Conservation (phyloP, 345 rosid genomes). For the Acer campestre region DNA sequence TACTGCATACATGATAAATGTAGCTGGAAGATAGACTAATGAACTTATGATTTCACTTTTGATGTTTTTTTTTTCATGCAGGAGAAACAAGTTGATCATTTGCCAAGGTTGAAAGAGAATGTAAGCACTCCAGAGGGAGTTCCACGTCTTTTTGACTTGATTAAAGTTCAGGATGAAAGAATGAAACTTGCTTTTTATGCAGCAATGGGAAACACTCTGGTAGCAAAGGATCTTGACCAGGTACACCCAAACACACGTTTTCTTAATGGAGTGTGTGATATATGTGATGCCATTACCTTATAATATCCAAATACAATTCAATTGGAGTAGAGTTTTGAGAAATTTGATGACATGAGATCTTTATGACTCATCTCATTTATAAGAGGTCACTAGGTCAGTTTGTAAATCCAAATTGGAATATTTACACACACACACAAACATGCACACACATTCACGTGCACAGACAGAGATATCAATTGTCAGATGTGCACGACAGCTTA, state of each 20-base stretch:
- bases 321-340: background rate
- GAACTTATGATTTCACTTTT: slow-evolving; percentile 12
- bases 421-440: background rate
- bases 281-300: background rate
- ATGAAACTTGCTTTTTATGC: slow-evolving; percentile 95
- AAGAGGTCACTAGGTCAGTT: background rate
- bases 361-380: too few species aligned
- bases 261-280: background rate
- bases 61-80: slow-evolving; percentile 36
- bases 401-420: background rate
- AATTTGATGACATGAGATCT: background rate
- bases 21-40: background rate
- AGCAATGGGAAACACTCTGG: slow-evolving; percentile 78
- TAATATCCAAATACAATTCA: background rate
- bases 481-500: background rate
- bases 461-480: background rate
- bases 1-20: background rate
- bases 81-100: slow-evolving; percentile 82
- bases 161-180: slow-evolving; percentile 84
- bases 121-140: slow-evolving; percentile 85
- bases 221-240: slow-evolving; percentile 93
- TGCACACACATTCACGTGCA: background rate
- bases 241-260: slow-evolving; percentile 28
- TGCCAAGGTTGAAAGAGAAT: slow-evolving; percentile 58
- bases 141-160: slow-evolving; percentile 90